A percentile compares a stretch with the other conserved stretches of the same genome.
Conservation (phyloP, 2,329 filamentous ascomycete species). For the Fusarium oxysporum region DNA sequence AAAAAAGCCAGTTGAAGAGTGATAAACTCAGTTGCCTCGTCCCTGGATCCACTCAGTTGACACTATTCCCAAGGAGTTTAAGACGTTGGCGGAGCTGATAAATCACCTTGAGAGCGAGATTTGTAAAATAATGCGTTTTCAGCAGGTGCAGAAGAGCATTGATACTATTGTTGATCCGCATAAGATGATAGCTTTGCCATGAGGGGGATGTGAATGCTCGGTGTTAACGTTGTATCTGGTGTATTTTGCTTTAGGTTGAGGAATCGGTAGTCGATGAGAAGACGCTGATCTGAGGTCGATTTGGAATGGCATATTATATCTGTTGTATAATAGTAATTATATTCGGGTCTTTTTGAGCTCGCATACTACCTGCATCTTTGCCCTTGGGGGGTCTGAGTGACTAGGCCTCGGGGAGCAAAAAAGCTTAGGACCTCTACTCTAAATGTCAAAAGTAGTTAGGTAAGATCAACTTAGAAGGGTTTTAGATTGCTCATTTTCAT, state of each 20-base stretch:
- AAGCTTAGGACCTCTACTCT: too few species aligned
- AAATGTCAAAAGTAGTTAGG: too few species aligned
- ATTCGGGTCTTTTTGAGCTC: too few species aligned
- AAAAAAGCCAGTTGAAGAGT: not conserved
- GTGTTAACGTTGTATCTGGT: not conserved
- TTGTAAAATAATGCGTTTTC: slow-evolving; percentile 55
- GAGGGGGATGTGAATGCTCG: too few species aligned
- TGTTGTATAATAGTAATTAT: too few species aligned
- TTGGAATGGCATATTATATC: not conserved
- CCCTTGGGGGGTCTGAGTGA: not conserved
- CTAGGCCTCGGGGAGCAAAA: too few species aligned
- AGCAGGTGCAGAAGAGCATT: slow-evolving; percentile 51
- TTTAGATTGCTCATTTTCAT: too few species aligned
- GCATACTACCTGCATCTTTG: too few species aligned
- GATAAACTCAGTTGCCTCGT: not conserved
- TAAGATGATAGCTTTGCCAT: slow-evolving; percentile 8
- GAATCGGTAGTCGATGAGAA: not conserved
- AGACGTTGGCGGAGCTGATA: slow-evolving; percentile 53
- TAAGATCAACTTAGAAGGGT: too few species aligned
- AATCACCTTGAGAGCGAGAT: slow-evolving; percentile 60
- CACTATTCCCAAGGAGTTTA: slow-evolving; percentile 49
- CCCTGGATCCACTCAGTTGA: not conserved
- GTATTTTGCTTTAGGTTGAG: too few species aligned
- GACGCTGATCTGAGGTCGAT: not conserved
- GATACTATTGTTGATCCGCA: slow-evolving; percentile 23